A percentile compares a stretch with the other conserved stretches of the same genome.
phyloP scores from a whole-genome alignment of 192 early-diverging fungal species.

The Gamsiella multidivaricata region DNA sequence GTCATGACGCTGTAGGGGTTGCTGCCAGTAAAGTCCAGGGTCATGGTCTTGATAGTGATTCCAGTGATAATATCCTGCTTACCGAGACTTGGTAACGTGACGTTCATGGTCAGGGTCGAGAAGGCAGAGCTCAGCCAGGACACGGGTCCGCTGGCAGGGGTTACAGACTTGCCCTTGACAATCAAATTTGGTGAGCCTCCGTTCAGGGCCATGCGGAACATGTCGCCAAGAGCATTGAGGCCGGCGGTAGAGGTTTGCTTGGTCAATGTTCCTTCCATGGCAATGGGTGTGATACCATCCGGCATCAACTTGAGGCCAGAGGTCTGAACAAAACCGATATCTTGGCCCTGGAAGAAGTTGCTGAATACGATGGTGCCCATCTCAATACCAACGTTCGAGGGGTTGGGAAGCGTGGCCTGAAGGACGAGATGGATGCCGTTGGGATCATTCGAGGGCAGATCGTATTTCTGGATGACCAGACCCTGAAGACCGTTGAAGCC shows the following conservation, averaged over 20 bases:
- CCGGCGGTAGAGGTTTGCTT: constrained; percentile 58
- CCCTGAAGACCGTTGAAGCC: constrained; percentile 60
- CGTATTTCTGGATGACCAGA: constrained; percentile 53
- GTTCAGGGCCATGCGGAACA: constrained; percentile 64
- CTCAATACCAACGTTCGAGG: constrained; percentile 64
- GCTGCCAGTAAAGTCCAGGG: constrained; percentile 58
- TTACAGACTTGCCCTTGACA: constrained; percentile 62
- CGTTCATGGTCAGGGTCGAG: constrained; percentile 60
- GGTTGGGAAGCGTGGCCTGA: constrained; percentile 53
- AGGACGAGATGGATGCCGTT: constrained; percentile 46
- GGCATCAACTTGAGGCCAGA: constrained; percentile 40
- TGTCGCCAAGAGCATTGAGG: constrained; percentile 57
- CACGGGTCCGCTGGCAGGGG: constrained; percentile 56
- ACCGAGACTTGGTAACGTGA: constrained; percentile 57
- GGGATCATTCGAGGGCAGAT: constrained; percentile 65
- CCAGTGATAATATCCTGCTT: constrained; percentile 64
- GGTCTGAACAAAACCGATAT: constrained; percentile 56
- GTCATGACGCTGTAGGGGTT: constrained; percentile 63
- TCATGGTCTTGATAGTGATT: constrained; percentile 66
- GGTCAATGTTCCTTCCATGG: constrained; percentile 63
- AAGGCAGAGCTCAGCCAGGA: constrained; percentile 65
- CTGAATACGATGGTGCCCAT: constrained; percentile 64
- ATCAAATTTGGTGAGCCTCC: constrained; percentile 60
- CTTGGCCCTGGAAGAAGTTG: constrained; percentile 49
- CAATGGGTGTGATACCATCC: constrained; percentile 28